Conservation (phyloP, 1,139 yeast species). For the Hansenula anomala region DNA sequence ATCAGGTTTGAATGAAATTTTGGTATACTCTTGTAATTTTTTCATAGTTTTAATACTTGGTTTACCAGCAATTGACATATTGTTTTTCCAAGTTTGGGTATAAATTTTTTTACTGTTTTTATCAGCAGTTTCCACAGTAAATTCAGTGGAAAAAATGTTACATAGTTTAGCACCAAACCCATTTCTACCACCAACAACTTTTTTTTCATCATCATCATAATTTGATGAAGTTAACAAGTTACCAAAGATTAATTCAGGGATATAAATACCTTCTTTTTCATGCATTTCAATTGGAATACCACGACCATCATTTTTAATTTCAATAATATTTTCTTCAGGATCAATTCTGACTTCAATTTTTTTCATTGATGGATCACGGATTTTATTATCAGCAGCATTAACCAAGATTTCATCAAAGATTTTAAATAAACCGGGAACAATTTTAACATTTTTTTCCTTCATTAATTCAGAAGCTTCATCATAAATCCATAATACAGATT, state of each 20-base stretch:
- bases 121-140: conserved; percentile 88
- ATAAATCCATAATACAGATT: conserved; percentile 81
- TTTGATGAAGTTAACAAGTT: conserved; percentile 91
- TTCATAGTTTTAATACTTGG: conserved; percentile 63
- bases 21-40: conserved; percentile 67
- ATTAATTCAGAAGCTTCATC: conserved; percentile 68
- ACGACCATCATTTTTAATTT: conserved; percentile 86
- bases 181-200: conserved; percentile 98
- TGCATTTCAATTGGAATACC: conserved; percentile 97
- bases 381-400: conserved; percentile 98
- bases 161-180: conserved; percentile 98
- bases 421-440: conserved; percentile 94
- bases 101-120: conserved; percentile 56
- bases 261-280: conserved; percentile 83
- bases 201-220: conserved; percentile 91
- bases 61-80: conserved; percentile 75
- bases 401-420: conserved; percentile 96
- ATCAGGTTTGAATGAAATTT: conserved; percentile 88
- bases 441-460: conserved; percentile 65
- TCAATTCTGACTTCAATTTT: conserved; percentile 76
- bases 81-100: conserved; percentile 79
- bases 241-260: conserved; percentile 96
- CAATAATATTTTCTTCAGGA: conserved; percentile 67
- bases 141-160: conserved; percentile 87
- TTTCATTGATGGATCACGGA: conserved; percentile 89